Evolutionary conservation across 2,329 filamentous ascomycete species (phyloP), one percentile per base, ranked within the genome.

Genomic region (Ophiosphaerella herpotricha): DNA sequence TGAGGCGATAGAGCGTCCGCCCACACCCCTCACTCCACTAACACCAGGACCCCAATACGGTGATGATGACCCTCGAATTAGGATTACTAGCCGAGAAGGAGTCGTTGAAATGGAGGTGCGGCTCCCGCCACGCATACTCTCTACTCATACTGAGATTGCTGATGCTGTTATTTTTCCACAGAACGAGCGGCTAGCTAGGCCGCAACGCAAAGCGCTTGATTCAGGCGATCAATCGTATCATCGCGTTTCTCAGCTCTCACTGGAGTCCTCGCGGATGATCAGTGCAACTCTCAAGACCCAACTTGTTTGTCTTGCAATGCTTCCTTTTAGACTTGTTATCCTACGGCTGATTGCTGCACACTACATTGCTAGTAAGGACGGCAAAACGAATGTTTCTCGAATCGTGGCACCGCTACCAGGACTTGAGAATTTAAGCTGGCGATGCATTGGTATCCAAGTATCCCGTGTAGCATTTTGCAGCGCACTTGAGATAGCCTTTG

Each of bases 41-140:
- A 55, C 43, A 13, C 64, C 57, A 24, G 68, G 63, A 34, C 55
- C 21, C 6, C 45, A 38, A n/a, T 37, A 66, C 16, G 60, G 68
- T 16, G 64, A 66, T 32, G 63, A 66, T 34, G 68, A 73, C 37
- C 70, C 71, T 7, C 61, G 68, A 26, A 73, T 74, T 21, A 63
- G 71, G n/a, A 74, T 74, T 26, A 73, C 70, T 6, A 70, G 63
- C n/a, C 57, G 71, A 23, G 69, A 70, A 45, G 67, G 68, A 3
- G 66, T 73, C 18, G 70, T 74, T 18, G 70, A 73, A 47, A 70
- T 74, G 60, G 71, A 74, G 52, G 71, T 74, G 6, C 66, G 68
- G 16, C 54, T 74, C 14, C 71, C 71, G 7, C 60, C 67, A 39
- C 63, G 66, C 33, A 52, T 69, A 24, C 55, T 71, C 31, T 67